These are phyloP conservation scores for Whalleya microplaca DNA, from an alignment of 2,329 filamentous ascomycete species.

Conservation along the genomic window DNA sequence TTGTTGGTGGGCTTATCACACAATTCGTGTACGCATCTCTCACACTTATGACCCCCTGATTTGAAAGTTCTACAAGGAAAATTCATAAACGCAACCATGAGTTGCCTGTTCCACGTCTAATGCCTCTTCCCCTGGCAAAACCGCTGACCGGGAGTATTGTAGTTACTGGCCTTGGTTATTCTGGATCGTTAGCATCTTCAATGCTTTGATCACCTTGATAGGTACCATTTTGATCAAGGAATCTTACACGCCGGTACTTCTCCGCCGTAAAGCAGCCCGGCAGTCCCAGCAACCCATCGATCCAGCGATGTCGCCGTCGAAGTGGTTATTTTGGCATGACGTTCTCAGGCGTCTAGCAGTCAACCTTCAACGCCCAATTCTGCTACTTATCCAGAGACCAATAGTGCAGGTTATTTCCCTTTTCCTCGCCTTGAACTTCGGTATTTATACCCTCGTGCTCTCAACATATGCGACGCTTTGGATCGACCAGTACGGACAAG, in stretches of 20 bases:
- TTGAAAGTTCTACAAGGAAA: too few species aligned
- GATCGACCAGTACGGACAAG: conserved; percentile 49
- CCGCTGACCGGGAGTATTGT: too few species aligned
- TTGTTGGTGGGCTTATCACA: conserved; percentile 66
- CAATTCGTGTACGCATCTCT: too few species aligned
- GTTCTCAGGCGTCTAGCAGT: conserved; percentile 36
- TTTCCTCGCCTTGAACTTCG: conserved; percentile 52
- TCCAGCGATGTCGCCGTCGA: conserved; percentile 44
- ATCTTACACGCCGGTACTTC: conserved; percentile 67
- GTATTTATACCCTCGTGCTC: conserved; percentile 55
- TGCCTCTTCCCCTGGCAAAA: too few species aligned
- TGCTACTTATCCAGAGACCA: conserved; percentile 49
- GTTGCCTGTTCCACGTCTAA: too few species aligned
- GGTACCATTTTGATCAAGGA: conserved; percentile 61
- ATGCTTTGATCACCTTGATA: conserved; percentile 57
- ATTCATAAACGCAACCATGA: too few species aligned
- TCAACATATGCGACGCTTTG: conserved; percentile 57
- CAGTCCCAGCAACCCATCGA: conserved; percentile 46
- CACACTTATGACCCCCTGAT: too few species aligned
- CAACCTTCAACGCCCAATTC: conserved; percentile 47
- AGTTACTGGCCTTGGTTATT: conserved; percentile 73
- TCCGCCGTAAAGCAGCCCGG: conserved; percentile 60
- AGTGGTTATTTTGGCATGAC: conserved; percentile 20
- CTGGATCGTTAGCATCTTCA: conserved; percentile 64
- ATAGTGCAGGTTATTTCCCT: conserved; percentile 51